Percentiles rank a stretch among this genome's conserved stretches.
phyloP scores from a whole-genome alignment of 2,329 filamentous ascomycete genomes.

The Purpureocillium takamizusanense region DNA sequence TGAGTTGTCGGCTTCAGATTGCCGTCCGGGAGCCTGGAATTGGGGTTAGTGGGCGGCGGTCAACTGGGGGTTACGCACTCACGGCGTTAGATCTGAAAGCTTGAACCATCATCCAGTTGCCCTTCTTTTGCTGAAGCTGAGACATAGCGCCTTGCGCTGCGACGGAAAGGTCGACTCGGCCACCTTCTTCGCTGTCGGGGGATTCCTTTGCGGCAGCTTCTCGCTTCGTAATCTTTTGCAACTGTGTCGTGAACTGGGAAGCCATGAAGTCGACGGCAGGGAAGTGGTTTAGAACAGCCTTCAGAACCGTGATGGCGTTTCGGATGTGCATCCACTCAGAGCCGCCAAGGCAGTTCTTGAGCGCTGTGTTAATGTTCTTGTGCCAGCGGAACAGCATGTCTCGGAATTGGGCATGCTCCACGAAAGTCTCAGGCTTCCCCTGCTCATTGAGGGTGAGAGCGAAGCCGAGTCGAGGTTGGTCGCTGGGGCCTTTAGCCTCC shows the following conservation, averaged over 20 bases:
- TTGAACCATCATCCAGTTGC: conserved; percentile 65
- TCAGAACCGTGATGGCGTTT: conserved; percentile 86
- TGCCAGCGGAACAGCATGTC: conserved; percentile 88
- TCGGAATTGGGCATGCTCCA: conserved; percentile 81
- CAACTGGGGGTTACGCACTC: conserved; percentile 13
- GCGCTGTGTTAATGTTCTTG: conserved; percentile 64
- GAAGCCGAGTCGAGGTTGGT: conserved; percentile 63
- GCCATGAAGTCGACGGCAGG: conserved; percentile 88
- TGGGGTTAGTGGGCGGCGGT: too few species aligned
- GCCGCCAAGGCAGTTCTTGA: conserved; percentile 73
- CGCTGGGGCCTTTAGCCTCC: conserved; percentile 51
- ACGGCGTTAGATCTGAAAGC: conserved; percentile 61
- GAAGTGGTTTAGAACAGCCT: conserved; percentile 71
- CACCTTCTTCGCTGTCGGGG: conserved; percentile 41
- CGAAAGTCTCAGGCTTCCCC: conserved; percentile 59
- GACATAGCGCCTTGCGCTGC: conserved; percentile 64
- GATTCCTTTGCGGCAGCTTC: conserved; percentile 42
- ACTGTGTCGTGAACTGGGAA: conserved; percentile 50
- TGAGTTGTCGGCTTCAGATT: conserved; percentile 19
- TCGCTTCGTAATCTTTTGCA: conserved; percentile 57
- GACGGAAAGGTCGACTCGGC: conserved; percentile 66
- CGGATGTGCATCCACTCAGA: conserved; percentile 96
- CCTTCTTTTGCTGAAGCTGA: conserved; percentile 57
- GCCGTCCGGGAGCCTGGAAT: conserved; percentile 17
- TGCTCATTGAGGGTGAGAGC: conserved; percentile 58